phyloP scores from a whole-genome alignment of 257 asterid genomes.

The Ajuga chamaepitys region DNA sequence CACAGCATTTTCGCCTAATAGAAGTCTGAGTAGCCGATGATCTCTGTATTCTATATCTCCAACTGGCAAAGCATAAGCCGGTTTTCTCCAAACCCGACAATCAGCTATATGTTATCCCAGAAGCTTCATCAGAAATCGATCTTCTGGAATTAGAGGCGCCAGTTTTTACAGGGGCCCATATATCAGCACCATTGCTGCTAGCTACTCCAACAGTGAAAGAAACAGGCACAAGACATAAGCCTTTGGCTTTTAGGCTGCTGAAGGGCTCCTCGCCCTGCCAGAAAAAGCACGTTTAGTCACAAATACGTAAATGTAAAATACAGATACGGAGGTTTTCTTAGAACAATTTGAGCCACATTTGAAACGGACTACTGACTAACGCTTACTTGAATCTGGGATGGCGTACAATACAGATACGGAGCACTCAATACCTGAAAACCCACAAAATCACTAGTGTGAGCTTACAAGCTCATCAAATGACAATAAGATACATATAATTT shows the following conservation, averaged over 20 bases:
- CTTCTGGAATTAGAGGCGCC: conserved; percentile 23
- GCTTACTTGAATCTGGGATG: conserved; percentile 42
- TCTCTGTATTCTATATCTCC: neutral
- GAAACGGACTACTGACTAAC: neutral
- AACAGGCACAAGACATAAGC: conserved; percentile 72
- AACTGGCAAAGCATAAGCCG: neutral
- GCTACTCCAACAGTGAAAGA: conserved; percentile 53
- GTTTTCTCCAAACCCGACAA: neutral
- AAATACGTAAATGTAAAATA: too few relatives aligned
- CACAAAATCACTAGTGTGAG: neutral
- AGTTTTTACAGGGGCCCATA: conserved; percentile 85
- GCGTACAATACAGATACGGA: conserved; percentile 55
- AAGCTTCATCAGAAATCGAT: conserved; percentile 17
- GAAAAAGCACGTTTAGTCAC: neutral
- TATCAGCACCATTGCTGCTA: conserved; percentile 89
- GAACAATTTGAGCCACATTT: neutral
- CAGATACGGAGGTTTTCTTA: too few relatives aligned
- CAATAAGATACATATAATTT: too few relatives aligned
- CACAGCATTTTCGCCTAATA: neutral
- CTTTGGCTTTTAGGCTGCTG: conserved; percentile 57
- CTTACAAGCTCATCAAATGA: too few relatives aligned
- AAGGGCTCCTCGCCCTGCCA: conserved; percentile 36
- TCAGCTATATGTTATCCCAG: conserved; percentile 17
- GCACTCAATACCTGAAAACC: conserved; percentile 76
- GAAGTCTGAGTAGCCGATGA: neutral